phyloP scores from a whole-genome alignment of 75 land plant genomes.

The Chamaecyparis obtusa region DNA sequence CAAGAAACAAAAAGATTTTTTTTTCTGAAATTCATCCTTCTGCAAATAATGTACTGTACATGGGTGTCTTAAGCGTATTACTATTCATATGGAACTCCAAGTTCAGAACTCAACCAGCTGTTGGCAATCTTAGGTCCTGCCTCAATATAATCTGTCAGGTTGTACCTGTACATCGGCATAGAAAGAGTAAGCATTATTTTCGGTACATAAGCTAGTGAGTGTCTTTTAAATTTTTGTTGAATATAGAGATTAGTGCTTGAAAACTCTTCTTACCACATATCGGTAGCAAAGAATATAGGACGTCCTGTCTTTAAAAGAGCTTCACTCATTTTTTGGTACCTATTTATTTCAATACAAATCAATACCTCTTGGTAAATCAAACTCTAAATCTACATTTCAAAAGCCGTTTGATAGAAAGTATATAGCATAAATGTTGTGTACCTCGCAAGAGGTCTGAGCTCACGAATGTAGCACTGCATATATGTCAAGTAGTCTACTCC shows the following conservation, averaged over 20 bases:
- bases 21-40: not conserved
- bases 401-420: not conserved
- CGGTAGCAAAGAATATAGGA: conserved; percentile 73
- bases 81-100: conserved; percentile 70
- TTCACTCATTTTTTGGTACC: conserved; percentile 71
- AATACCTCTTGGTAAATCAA: not conserved
- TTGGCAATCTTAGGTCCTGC: conserved; percentile 57
- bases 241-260: not conserved
- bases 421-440: not conserved
- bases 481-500: conserved; percentile 43
- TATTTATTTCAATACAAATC: conserved; percentile 3
- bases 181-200: not conserved
- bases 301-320: conserved; percentile 67
- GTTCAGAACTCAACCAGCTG: conserved; percentile 86
- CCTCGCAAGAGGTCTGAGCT: conserved; percentile 24
- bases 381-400: not conserved
- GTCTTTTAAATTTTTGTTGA: not conserved
- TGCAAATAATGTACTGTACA: not conserved
- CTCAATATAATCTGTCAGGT: not conserved
- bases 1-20: not conserved
- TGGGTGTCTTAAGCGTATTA: not conserved
- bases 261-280: conserved; percentile 64
- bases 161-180: not conserved
- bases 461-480: too few species aligned
- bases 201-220: not conserved